phyloP scores from a whole-genome alignment of 441 rosid genomes.

The Euphorbia celastroides region DNA sequence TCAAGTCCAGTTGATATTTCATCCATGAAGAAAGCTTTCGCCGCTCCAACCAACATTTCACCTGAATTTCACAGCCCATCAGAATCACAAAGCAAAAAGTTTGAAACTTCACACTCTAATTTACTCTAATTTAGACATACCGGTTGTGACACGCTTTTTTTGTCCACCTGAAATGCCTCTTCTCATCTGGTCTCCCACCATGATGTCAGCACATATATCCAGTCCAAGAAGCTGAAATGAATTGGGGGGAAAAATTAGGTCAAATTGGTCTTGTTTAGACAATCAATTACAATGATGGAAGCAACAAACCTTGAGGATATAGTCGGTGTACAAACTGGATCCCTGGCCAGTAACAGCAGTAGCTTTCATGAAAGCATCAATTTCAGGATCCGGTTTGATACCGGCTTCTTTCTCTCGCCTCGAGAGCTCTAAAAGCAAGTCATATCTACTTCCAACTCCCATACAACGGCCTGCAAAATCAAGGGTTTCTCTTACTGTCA shows the following conservation, averaged over 20 bases:
- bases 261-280: not conserved
- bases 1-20: slow-evolving; percentile 66
- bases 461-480: slow-evolving; percentile 73
- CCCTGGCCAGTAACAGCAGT: slow-evolving; percentile 65
- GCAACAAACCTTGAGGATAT: slow-evolving; percentile 58
- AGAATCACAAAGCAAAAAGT: not conserved
- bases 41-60: slow-evolving; percentile 65
- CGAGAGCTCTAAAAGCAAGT: slow-evolving; percentile 53
- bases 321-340: slow-evolving; percentile 72
- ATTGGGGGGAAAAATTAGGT: not conserved
- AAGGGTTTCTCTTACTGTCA: slow-evolving; percentile 74
- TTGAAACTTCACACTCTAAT: too few relatives aligned
- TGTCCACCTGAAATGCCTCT: slow-evolving; percentile 72
- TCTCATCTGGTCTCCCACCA: slow-evolving; percentile 65
- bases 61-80: slow-evolving; percentile 26
- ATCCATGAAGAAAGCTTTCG: slow-evolving; percentile 61
- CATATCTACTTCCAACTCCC: slow-evolving; percentile 66
- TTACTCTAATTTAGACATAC: slow-evolving; percentile 26
- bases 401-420: slow-evolving; percentile 68
- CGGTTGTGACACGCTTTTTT: slow-evolving; percentile 63
- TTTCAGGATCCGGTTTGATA: slow-evolving; percentile 67
- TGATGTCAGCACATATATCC: slow-evolving; percentile 52
- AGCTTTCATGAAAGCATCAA: slow-evolving; percentile 84
- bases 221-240: slow-evolving; percentile 49
- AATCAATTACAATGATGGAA: not conserved